Evolutionary conservation across 768 basidiomycete genomes (phyloP).

Genomic region (Psilocybe subaeruginosa): DNA sequence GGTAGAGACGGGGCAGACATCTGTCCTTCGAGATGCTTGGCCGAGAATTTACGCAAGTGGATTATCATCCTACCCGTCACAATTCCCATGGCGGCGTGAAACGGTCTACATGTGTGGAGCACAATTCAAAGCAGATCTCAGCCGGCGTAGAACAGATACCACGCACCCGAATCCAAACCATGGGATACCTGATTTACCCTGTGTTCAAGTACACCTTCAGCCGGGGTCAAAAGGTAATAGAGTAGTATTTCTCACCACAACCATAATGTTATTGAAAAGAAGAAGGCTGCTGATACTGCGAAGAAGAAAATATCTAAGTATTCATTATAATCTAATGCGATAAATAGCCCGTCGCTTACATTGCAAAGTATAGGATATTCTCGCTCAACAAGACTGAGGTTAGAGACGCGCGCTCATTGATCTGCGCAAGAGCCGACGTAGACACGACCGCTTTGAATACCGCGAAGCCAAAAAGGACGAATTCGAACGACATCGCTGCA

Average conservation of each 20-base stretch:
- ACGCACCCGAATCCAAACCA: conserved; percentile 52
- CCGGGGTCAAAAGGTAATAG: background rate
- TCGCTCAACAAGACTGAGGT: conserved; percentile 42
- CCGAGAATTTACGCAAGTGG: conserved; percentile 41
- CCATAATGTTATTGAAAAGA: conserved; percentile 51
- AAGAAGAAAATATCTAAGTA: no score
- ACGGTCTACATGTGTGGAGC: conserved; percentile 32
- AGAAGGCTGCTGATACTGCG: conserved; percentile 39
- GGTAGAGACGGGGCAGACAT: conserved; percentile 1
- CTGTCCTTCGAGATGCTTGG: conserved; percentile 15
- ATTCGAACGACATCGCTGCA: conserved; percentile 43
- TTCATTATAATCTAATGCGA: background rate
- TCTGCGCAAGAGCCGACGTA: conserved; percentile 24
- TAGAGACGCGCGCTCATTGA: conserved; percentile 30
- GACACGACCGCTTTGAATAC: conserved; percentile 36
- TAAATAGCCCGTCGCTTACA: conserved; percentile 27
- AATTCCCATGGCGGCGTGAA: conserved; percentile 51
- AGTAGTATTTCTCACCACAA: conserved; percentile 30
- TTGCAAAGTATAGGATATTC: conserved; percentile 47
- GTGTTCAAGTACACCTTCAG: background rate
- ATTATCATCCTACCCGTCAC: conserved; percentile 49
- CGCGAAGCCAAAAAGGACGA: conserved; percentile 43
- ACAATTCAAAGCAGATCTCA: background rate
- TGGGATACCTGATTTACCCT: conserved; percentile 47
- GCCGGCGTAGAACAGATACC: no score